A percentile compares a stretch with the other conserved stretches of the same genome.
phyloP scores from a whole-genome alignment of 2,329 filamentous ascomycete genomes.

The Penicillium sp. region DNA sequence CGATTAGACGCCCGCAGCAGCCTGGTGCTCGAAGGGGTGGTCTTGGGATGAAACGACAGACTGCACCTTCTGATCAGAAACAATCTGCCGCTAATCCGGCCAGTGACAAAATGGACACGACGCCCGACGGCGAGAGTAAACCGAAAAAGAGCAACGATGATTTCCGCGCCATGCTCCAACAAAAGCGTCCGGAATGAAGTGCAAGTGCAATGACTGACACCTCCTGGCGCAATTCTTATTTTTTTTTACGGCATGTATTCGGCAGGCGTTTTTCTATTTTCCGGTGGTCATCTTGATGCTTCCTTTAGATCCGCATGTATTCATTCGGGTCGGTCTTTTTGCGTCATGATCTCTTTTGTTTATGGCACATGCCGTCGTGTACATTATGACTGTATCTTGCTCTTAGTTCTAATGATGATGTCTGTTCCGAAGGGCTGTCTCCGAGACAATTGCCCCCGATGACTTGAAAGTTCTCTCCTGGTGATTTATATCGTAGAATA shows the following conservation, averaged over 20 bases:
- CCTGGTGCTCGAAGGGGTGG: conserved; percentile 44
- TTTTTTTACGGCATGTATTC: conserved; percentile 25
- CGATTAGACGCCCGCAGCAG: conserved; percentile 47
- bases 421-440: conserved; percentile 15
- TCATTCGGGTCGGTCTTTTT: conserved; percentile 9
- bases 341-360: conserved; percentile 8
- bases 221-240: conserved; percentile 17
- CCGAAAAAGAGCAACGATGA: conserved; percentile 56
- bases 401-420: conserved; percentile 27
- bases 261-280: conserved; percentile 26
- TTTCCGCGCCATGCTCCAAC: conserved; percentile 55
- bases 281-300: conserved; percentile 9
- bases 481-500: neutral
- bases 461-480: neutral
- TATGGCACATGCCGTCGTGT: conserved; percentile 19
- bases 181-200: conserved; percentile 32
- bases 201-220: conserved; percentile 19
- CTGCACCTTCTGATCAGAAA: conserved; percentile 14
- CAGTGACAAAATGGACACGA: conserved; percentile 25
- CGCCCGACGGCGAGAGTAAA: conserved; percentile 30
- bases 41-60: conserved; percentile 49
- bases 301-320: conserved; percentile 9
- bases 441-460: conserved; percentile 6
- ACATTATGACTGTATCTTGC: conserved; percentile 24
- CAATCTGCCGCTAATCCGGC: neutral